Conservation (phyloP, 805 yeast species). For the Debaryomyces maramus region DNA sequence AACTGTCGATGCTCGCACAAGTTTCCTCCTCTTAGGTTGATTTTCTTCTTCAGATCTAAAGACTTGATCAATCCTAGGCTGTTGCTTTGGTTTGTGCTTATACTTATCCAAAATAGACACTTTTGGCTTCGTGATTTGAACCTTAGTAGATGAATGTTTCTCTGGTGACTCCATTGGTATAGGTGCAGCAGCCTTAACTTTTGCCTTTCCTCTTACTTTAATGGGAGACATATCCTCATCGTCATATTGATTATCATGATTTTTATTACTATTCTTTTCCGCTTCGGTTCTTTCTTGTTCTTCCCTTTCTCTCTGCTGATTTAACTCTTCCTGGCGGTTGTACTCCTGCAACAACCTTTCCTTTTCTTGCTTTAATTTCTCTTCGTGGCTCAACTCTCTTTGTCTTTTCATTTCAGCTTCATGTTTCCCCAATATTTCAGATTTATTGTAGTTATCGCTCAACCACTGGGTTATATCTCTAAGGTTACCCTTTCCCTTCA, state of each 20-base stretch:
- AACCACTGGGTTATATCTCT: conserved; percentile 41
- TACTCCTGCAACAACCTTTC: conserved; percentile 16
- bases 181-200: conserved; percentile 19
- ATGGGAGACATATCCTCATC: conserved; percentile 41
- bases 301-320: conserved; percentile 8
- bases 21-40: conserved; percentile 30
- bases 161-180: conserved; percentile 14
- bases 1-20: conserved; percentile 34
- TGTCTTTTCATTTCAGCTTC: conserved; percentile 14
- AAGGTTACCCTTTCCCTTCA: conserved; percentile 43
- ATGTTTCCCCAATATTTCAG: conserved; percentile 20
- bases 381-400: conserved; percentile 12
- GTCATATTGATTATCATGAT: conserved; percentile 13
- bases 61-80: conserved; percentile 29
- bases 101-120: conserved; percentile 45
- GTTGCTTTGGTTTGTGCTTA: conserved; percentile 30
- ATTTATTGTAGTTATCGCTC: conserved; percentile 32
- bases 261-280: conserved; percentile 6
- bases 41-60: conserved; percentile 11
- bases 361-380: conserved; percentile 13
- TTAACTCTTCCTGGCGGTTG: conserved; percentile 12
- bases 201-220: conserved; percentile 33
- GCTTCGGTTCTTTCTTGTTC: conserved; percentile 5
- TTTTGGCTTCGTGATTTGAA: conserved; percentile 39
- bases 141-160: conserved; percentile 32